Conservation (phyloP, 345 rosid genomes). For the Aethionema arabicum region DNA sequence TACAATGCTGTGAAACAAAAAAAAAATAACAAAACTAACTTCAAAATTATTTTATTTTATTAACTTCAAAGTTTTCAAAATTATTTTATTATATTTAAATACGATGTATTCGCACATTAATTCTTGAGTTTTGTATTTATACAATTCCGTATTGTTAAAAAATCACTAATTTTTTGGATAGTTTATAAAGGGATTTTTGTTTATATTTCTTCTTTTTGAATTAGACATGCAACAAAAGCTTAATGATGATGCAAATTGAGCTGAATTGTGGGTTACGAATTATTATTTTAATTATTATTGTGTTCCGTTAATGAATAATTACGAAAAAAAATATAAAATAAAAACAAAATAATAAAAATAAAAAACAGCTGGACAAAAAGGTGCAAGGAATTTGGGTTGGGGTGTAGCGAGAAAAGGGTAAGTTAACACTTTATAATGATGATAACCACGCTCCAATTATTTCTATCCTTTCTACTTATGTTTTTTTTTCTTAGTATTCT, state of each 20-base stretch:
- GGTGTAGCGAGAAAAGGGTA: constrained; percentile 37
- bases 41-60: background rate
- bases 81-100: background rate
- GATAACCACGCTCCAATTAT: constrained; percentile 42
- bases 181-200: too few species aligned
- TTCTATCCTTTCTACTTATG: constrained; percentile 1
- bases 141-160: too few species aligned
- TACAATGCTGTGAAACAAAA: background rate
- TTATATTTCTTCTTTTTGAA: too few species aligned
- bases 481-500: too few species aligned
- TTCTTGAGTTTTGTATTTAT: background rate
- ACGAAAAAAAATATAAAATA: background rate
- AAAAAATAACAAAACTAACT: background rate
- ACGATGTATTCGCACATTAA: background rate
- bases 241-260: constrained; percentile 2
- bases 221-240: background rate
- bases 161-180: too few species aligned
- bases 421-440: constrained; percentile 40
- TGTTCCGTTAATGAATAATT: constrained; percentile 8
- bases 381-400: constrained; percentile 30
- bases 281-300: background rate
- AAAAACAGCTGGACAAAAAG: constrained; percentile 39
- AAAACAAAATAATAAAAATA: background rate
- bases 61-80: too few species aligned
- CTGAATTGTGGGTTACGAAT: background rate